Percentiles rank a stretch among this genome's conserved stretches.
Evolutionary conservation across 139 green algal genomes (phyloP).

Genomic region (Chlorella sp.): DNA sequence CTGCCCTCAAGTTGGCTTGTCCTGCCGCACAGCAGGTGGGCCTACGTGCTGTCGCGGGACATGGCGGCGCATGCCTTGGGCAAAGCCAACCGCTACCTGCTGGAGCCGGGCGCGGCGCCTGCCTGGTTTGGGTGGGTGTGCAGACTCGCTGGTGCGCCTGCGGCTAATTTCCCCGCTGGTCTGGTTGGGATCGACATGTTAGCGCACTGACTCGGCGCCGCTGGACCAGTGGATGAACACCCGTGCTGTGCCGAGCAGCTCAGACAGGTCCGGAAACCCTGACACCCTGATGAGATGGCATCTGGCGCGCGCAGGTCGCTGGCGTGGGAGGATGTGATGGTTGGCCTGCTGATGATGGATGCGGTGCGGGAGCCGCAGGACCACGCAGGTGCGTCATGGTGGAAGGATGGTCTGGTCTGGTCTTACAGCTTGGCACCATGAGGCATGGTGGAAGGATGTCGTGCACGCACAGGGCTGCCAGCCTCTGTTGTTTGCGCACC

Average conservation of each 20-base stretch:
- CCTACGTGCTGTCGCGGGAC: conserved; percentile 64
- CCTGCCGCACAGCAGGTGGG: conserved; percentile 33
- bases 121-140: conserved; percentile 22
- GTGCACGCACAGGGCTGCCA: too few relatives aligned
- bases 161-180: too few relatives aligned
- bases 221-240: too few relatives aligned
- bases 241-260: too few relatives aligned
- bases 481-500: too few relatives aligned
- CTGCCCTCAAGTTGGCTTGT: background rate
- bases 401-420: too few relatives aligned
- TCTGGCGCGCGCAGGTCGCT: conserved; percentile 23
- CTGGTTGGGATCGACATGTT: too few relatives aligned
- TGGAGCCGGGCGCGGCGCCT: conserved; percentile 18
- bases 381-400: conserved; percentile 27
- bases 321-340: conserved; percentile 66
- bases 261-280: too few relatives aligned
- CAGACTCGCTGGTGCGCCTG: too few relatives aligned
- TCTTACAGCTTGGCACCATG: too few relatives aligned
- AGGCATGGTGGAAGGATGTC: background rate
- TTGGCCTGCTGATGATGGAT: conserved; percentile 53
- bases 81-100: conserved; percentile 28
- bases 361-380: conserved; percentile 20
- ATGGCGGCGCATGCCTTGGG: conserved; percentile 34
- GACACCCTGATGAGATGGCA: too few relatives aligned
- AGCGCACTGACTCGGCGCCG: too few relatives aligned